Evolutionary conservation across 2,329 filamentous ascomycete species (phyloP), one percentile per base, ranked within the genome.

Genomic region (Balansia obtecta): DNA sequence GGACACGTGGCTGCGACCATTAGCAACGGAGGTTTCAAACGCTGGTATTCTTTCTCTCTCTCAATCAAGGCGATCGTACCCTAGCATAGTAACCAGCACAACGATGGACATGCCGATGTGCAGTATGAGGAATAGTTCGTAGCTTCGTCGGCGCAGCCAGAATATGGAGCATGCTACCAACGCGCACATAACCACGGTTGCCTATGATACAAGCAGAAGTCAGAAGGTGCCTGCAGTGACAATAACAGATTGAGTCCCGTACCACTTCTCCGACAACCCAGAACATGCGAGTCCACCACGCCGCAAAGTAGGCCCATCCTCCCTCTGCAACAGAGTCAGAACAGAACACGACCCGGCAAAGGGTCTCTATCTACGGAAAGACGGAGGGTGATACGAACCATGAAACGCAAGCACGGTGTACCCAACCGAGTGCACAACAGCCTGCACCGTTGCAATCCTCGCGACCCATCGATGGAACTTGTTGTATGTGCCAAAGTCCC

Each of bases 401-500:
- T 59, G 52, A 2, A 67, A 59, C 1, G 75, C 65, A 22, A 75
- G 62, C 1, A 75, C 53, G 0, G 76, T 72, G 53, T 84, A 86
- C 0, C 75, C 73, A 1, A 82, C 51, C 0, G 80, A 82, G 57
- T 87, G 83, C 0, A 82, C 61, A 1, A 85, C 69, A 1, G 80
- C 82, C 55, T 85, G 73, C 0, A 80, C 51, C 0, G 81, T 82
- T 6, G 80, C 73, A 2, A 84, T 70, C 16, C 82, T 71, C 0
- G 83, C 82, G 3, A 82, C 70, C 71, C 80, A 82, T 0, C 83
- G 76, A 61, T 86, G 83, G 48, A 85, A 85, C 40, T 79, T 73
- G 55, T 79, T 86, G 58, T 80, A 86, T 0, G 79, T 80, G 1
- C 73, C 72, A 60, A 83, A 85, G 11, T 77, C 79, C 82, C 83